Conservation (phyloP, 176 grass and related monocot species). For the Typha latifolia region DNA sequence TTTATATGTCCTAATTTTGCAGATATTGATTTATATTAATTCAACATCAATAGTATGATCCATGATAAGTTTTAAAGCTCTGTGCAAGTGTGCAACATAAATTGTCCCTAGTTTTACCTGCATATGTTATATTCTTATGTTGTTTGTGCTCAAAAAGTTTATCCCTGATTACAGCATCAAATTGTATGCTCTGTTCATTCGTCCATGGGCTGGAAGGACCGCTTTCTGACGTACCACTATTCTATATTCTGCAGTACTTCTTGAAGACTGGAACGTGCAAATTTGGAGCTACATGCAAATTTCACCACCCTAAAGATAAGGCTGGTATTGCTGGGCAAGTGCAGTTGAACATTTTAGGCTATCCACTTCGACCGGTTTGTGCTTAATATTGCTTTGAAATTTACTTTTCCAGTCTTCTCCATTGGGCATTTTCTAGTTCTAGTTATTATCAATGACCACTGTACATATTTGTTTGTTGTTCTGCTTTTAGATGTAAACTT, state of each 20-base stretch:
- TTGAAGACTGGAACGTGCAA: conserved; percentile 87
- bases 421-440: not conserved
- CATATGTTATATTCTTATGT: too few relatives aligned
- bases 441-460: not conserved
- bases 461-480: not conserved
- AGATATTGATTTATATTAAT: too few relatives aligned
- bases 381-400: conserved; percentile 13
- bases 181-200: not conserved
- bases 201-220: not conserved
- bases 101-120: too few relatives aligned
- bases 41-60: too few relatives aligned
- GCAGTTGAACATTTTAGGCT: conserved; percentile 69
- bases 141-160: not conserved
- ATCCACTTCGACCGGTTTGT: conserved; percentile 66
- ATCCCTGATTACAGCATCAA: not conserved
- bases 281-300: conserved; percentile 94
- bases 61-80: too few relatives aligned
- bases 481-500: not conserved
- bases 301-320: conserved; percentile 83
- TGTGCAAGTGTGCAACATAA: too few relatives aligned
- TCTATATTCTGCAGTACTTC: conserved; percentile 52
- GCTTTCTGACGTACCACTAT: not conserved
- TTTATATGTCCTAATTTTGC: too few relatives aligned
- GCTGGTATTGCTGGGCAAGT: conserved; percentile 58
- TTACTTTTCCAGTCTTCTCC: not conserved